Conservation (phyloP, 495 filamentous ascomycete species). For the Penicillium paradoxum region DNA sequence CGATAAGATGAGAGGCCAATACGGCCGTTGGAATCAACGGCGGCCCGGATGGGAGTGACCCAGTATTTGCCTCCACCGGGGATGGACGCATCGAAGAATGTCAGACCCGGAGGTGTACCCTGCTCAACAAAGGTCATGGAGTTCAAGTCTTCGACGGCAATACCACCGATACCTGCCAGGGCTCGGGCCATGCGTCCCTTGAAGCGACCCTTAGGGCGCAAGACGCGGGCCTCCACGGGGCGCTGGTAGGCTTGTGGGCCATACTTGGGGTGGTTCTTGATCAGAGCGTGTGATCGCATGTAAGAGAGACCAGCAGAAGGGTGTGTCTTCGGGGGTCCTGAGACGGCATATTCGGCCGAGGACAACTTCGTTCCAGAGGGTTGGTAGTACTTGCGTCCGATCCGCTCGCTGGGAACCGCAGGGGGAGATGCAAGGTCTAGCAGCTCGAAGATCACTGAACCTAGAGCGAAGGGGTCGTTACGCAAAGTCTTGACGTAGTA, state of each 20-base stretch:
- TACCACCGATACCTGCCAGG: constrained; percentile 48
- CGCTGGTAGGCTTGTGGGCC: constrained; percentile 64
- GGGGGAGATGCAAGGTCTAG: constrained; percentile 45
- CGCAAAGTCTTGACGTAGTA: constrained; percentile 58
- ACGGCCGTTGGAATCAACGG: constrained; percentile 55
- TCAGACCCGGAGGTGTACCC: constrained; percentile 33
- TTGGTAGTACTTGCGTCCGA: constrained; percentile 33
- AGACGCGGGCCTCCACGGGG: constrained; percentile 64
- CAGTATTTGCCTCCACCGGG: constrained; percentile 64
- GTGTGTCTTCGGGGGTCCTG: constrained; percentile 76
- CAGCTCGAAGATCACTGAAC: constrained; percentile 42
- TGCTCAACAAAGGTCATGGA: constrained; percentile 34
- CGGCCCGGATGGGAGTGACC: constrained; percentile 52
- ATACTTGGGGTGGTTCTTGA: constrained; percentile 75
- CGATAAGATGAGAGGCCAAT: constrained; percentile 48
- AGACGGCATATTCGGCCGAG: constrained; percentile 46
- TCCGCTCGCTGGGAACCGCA: constrained; percentile 33
- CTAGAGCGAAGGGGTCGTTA: constrained; percentile 43
- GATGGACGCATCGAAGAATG: constrained; percentile 52
- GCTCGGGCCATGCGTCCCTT: constrained; percentile 31
- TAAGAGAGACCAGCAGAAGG: constrained; percentile 89
- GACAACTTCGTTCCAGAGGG: constrained; percentile 36
- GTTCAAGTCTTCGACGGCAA: constrained; percentile 44
- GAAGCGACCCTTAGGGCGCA: constrained; percentile 45
- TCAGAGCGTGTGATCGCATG: constrained; percentile 60